Conservation (phyloP, 202 grass and related monocot genomes). For the Carex arenaria region DNA sequence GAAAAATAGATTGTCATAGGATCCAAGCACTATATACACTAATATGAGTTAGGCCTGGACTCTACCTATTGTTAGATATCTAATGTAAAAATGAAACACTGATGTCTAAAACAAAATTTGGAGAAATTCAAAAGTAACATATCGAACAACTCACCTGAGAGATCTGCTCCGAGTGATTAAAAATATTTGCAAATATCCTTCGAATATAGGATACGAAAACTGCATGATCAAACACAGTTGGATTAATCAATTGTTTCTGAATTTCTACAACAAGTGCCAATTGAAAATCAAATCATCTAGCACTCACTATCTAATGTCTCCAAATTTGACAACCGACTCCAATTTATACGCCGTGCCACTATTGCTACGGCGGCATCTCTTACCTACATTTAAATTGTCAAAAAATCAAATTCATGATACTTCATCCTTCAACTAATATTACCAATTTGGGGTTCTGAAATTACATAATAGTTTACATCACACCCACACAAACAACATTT, state of each 20-base stretch:
- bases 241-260: constrained; percentile 8
- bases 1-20: constrained; percentile 15
- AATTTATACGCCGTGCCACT: constrained; percentile 70
- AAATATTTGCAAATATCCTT: constrained; percentile 95
- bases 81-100: background rate
- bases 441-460: background rate
- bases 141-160: constrained; percentile 62
- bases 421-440: background rate
- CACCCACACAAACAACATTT: background rate
- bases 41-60: background rate
- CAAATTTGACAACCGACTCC: constrained; percentile 58
- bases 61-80: background rate
- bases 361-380: constrained; percentile 77
- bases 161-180: constrained; percentile 92
- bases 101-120: background rate
- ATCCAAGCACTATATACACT: background rate
- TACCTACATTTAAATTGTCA: constrained; percentile 44
- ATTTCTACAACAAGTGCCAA: constrained; percentile 7
- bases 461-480: background rate
- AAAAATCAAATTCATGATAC: constrained; percentile 22
- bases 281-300: background rate
- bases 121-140: constrained; percentile 11
- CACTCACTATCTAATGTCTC: constrained; percentile 90
- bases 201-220: constrained; percentile 86
- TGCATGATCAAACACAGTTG: constrained; percentile 37